Conservation (phyloP, 371 early-diverging fungal genomes). For the Fennellomyces sp. region DNA sequence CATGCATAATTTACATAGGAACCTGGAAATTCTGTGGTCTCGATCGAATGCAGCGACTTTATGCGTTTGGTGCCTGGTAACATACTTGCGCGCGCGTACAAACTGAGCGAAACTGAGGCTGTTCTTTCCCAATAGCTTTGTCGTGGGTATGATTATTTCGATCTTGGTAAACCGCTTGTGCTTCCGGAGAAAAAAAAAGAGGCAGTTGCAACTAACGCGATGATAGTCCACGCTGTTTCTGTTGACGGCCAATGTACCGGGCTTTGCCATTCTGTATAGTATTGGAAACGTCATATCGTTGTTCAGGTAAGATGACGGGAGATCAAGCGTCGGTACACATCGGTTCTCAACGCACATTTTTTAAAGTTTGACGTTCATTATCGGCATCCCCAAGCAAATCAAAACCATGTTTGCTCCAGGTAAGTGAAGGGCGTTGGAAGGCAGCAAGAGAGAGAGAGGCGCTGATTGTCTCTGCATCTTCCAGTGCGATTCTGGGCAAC, state of each 20-base stretch:
- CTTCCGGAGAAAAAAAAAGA: not conserved
- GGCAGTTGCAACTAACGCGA: not conserved
- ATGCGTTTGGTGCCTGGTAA: constrained; percentile 86
- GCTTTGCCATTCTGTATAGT: constrained; percentile 90
- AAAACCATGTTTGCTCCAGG: constrained; percentile 86
- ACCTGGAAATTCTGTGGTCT: constrained; percentile 61
- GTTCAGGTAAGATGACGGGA: constrained; percentile 54
- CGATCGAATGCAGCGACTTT: constrained; percentile 81
- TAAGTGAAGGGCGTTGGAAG: constrained; percentile 16
- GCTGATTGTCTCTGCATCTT: not conserved
- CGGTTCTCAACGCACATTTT: not conserved
- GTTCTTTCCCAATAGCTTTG: no score
- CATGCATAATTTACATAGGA: constrained; percentile 19
- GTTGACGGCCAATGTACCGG: constrained; percentile 56
- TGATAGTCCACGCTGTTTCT: constrained; percentile 69
- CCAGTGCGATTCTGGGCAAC: constrained; percentile 49
- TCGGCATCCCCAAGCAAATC: constrained; percentile 83
- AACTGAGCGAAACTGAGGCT: no score
- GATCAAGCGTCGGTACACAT: not conserved
- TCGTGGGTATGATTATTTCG: constrained; percentile 73
- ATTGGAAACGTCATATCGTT: constrained; percentile 89
- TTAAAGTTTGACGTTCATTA: constrained; percentile 81
- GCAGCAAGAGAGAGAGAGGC: not conserved
- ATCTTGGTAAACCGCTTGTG: constrained; percentile 59
- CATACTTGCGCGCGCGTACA: no score